phyloP scores from a whole-genome alignment of 2,329 filamentous ascomycete species.

The Calcarisporium arbuscula region DNA sequence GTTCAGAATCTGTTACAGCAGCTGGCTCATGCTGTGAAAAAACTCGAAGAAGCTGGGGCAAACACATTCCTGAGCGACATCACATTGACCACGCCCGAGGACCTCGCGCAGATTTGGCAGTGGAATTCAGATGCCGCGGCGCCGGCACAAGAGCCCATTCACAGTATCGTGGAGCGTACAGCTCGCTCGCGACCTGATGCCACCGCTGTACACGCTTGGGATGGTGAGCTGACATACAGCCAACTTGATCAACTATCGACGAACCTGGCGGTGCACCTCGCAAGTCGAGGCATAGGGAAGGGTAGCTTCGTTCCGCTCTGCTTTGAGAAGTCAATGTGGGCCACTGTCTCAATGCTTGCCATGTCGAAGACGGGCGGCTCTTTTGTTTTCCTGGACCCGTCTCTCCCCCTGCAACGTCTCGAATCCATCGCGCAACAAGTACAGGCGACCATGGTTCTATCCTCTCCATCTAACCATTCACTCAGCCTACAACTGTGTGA shows the following conservation, averaged over 20 bases:
- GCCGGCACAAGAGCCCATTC: slow-evolving; percentile 24
- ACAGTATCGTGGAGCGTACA: slow-evolving; percentile 33
- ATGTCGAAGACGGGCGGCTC: slow-evolving; percentile 6
- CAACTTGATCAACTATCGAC: slow-evolving; percentile 21
- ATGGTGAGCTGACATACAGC: slow-evolving; percentile 34
- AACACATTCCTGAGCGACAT: not conserved
- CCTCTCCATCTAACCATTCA: not conserved
- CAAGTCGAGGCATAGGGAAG: not conserved
- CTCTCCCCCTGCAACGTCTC: slow-evolving; percentile 4
- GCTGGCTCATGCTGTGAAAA: not conserved
- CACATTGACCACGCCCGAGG: not conserved
- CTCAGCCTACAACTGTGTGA: no score
- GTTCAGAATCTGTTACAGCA: not conserved
- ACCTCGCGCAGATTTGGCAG: slow-evolving; percentile 10
- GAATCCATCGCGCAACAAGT: slow-evolving; percentile 1
- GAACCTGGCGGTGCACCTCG: slow-evolving; percentile 8
- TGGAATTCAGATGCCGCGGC: slow-evolving; percentile 19
- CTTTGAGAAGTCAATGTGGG: slow-evolving; percentile 29
- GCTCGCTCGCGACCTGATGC: slow-evolving; percentile 22
- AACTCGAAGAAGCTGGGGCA: not conserved
- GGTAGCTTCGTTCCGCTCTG: slow-evolving; percentile 20
- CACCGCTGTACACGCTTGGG: slow-evolving; percentile 37
- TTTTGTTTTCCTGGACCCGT: slow-evolving; percentile 13
- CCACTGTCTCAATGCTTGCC: slow-evolving; percentile 6
- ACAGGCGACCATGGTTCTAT: slow-evolving; percentile 1